Conservation (phyloP, 2,329 filamentous ascomycete species). For the Escovopsis sp. region DNA sequence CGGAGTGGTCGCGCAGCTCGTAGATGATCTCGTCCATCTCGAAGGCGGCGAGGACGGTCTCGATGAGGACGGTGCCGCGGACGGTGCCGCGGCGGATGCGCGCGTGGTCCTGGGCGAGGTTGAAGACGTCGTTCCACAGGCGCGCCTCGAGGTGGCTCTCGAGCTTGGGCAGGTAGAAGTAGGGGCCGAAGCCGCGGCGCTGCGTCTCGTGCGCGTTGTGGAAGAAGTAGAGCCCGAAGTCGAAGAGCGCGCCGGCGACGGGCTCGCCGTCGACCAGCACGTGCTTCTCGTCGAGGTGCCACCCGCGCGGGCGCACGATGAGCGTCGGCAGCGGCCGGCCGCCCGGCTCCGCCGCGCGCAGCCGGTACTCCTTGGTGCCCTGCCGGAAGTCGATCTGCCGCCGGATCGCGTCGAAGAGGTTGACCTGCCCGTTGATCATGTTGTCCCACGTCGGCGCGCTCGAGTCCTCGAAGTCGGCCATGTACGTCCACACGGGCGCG, state of each 20-base stretch:
- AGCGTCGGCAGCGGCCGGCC: constrained; percentile 76
- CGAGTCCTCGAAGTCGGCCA: constrained; percentile 98
- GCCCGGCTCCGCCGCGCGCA: constrained; percentile 44
- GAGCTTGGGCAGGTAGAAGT: constrained; percentile 98
- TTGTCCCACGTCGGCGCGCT: constrained; percentile 96
- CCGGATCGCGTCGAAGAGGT: constrained; percentile 91
- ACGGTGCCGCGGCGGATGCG: constrained; percentile 84
- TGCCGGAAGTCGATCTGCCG: constrained; percentile 93
- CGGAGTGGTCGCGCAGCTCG: constrained; percentile 90
- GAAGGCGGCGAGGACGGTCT: constrained; percentile 94
- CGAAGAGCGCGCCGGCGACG: constrained; percentile 83
- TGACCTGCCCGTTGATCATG: constrained; percentile 97
- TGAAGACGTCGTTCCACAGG: constrained; percentile 97
- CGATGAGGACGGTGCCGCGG: constrained; percentile 87
- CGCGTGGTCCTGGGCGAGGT: constrained; percentile 85
- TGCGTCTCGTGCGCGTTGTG: constrained; percentile 89
- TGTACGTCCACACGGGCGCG: constrained; percentile 94
- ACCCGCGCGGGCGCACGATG: constrained; percentile 87
- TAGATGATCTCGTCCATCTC: constrained; percentile 99
- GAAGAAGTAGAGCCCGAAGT: constrained; percentile 98
- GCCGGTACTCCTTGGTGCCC: constrained; percentile 91
- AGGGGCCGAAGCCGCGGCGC: constrained; percentile 72
- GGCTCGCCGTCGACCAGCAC: constrained; percentile 90
- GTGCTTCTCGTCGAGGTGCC: constrained; percentile 98
- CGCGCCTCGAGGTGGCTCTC: constrained; percentile 93